Base-by-base conservation (phyloP, 1,284 basidiomycete genomes). In the Stereum hirsutum region DNA sequence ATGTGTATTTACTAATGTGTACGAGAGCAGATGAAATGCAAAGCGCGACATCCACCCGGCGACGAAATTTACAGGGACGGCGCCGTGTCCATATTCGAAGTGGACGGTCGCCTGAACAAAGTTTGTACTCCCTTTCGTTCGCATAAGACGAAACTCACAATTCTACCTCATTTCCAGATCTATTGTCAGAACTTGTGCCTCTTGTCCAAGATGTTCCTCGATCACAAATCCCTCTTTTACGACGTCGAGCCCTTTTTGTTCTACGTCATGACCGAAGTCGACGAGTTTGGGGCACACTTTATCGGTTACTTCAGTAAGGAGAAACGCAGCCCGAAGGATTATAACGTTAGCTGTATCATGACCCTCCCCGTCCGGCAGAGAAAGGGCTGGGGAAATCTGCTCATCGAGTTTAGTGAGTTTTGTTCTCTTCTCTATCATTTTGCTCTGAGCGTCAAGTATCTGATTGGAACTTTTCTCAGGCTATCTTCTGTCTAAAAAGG, bases 181-280 rank as follows among this genome's bases (percentile, higher is more conserved):
- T 99, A 98, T 63, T 99, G 96, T 60, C 96, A 99, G 62, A 98
- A 99, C 59, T 75, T 99, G n/a, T 99, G 96, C 64, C 72, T 99
- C 44, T 74, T 99, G 24, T 95, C 95, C 45, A 99, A 98, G 65
- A 97, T 98, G 91, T 99, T 99, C 62, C 78, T 99, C 52, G 94
- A 99, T 59, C 95, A 98, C 70, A 99, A 99, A 66, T 98, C 95
- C 17, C 78, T 99, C 34, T 99, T 99, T 66, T 99, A 99, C 66
- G 96, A 99, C 62, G 96, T 99, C 47, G 96, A 99, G 63, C 96
- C 96, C 0, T 99, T 99, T 66, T 68, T 99, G 25, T 99, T 99
- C 67, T 99, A 99, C 64, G 90, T 99, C 54, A 92, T 97, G 69
- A 89, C 94, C 2, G 89, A 97, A 61, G 74, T 79, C 45, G 90